phyloP scores from a whole-genome alignment of 805 yeast genomes.

The Metschnikowia aberdeeniae region DNA sequence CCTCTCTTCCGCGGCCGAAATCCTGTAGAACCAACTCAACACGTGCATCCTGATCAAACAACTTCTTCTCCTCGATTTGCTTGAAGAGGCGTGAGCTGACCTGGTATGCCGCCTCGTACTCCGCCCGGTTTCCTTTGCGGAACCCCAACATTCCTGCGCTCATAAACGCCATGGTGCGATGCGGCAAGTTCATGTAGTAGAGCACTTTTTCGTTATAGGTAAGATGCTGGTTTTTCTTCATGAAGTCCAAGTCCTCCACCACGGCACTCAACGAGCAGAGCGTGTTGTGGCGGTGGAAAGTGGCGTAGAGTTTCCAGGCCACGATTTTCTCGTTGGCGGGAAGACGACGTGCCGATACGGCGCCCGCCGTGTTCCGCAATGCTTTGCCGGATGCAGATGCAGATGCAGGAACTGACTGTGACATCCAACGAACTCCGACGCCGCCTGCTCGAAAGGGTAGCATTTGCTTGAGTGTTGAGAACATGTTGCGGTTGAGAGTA shows the following conservation, averaged over 20 bases:
- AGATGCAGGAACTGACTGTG: neutral
- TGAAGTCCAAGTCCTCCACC: conserved; percentile 57
- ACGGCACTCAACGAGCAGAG: conserved; percentile 71
- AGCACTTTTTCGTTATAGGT: conserved; percentile 68
- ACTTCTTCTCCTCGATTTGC: conserved; percentile 58
- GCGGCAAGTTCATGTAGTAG: conserved; percentile 75
- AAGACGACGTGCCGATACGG: neutral
- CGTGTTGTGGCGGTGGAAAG: conserved; percentile 80
- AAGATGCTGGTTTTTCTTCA: conserved; percentile 50
- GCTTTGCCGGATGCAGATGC: too few species aligned
- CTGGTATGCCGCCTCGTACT: conserved; percentile 90
- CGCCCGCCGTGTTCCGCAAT: too few species aligned
- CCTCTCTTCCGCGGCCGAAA: conserved; percentile 87
- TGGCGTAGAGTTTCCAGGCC: conserved; percentile 70
- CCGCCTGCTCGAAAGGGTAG: neutral
- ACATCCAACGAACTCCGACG: neutral
- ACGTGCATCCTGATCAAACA: conserved; percentile 48
- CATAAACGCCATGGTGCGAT: conserved; percentile 62
- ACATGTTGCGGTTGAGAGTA: neutral
- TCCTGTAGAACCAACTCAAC: conserved; percentile 76
- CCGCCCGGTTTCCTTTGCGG: conserved; percentile 84
- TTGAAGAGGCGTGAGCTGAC: conserved; percentile 71
- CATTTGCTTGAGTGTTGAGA: neutral
- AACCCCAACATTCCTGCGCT: conserved; percentile 88
- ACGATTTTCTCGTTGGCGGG: conserved; percentile 36